Evolutionary conservation across 2,329 filamentous ascomycete genomes (phyloP), one percentile per base, ranked within the genome.

Genomic region (Pseudopithomyces maydicus): DNA sequence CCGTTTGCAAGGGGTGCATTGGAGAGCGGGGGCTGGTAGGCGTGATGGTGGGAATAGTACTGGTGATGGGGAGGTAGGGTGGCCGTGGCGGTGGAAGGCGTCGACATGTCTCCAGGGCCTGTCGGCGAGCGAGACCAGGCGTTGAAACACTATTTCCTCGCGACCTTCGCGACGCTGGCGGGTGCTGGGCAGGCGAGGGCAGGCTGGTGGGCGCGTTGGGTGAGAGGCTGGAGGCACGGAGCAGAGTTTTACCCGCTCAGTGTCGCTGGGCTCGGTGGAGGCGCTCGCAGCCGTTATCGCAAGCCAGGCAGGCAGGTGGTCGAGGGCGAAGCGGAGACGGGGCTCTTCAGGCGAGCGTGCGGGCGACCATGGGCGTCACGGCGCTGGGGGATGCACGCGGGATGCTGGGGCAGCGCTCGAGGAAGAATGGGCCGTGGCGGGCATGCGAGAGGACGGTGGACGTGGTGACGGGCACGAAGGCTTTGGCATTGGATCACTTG

Each of bases 21-120:
- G 62, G 71, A 62, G 49, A 74, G 63, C 58, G 52, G 57, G 15
- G 70, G 63, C 59, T 74, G 71, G 63, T 74, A 75, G 39, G 65
- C 52, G 56, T 75, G 72, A 62, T 77, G 75, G 69, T 77, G 76
- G 61, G 74, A 65, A 71, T 75, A 76, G 59, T 73, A 74, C 56
- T 74, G 74, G 58, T 75, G 75, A 64, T 75, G 75, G 55, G 73
- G 71, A 55, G 74, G 70, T 48, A 77, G 73, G 35, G 75, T 76
- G 52, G 75, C 76, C 55, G 77, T 79, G 56, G 76, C 77, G 11
- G 77, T 79, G 46, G 76, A 78, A 55, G 77, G 77, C 56, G 77
- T 78, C 62, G 76, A 78, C 77, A 79, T 79, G 63, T 67, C 67
- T 52, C 48, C 56, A 58, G 57, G 58, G 66, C 53, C 58, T 51